Evolutionary conservation across 495 filamentous ascomycete genomes (phyloP).

Genomic region (Penicillium malachiteum): DNA sequence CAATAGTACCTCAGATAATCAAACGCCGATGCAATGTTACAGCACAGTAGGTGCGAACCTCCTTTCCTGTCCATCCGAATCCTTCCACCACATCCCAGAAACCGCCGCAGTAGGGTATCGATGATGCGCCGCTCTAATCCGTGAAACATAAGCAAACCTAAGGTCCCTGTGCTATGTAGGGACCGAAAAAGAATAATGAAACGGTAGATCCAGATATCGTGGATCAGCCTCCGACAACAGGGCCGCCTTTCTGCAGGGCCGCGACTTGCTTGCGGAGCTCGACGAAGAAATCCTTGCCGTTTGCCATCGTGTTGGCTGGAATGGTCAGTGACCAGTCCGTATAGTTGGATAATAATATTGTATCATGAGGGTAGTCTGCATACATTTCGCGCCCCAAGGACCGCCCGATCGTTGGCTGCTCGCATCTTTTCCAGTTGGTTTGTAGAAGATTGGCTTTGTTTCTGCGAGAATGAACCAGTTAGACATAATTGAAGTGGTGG

Average conservation of each 20-base stretch:
- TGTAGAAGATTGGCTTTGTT: constrained; percentile 39
- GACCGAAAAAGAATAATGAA: constrained; percentile 14
- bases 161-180: constrained; percentile 23
- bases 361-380: constrained; percentile 7
- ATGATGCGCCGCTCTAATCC: constrained; percentile 32
- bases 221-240: constrained; percentile 44
- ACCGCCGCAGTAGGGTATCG: constrained; percentile 32
- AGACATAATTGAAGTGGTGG: neutral
- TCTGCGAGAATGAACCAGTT: constrained; percentile 23
- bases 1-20: constrained; percentile 11
- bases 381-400: constrained; percentile 54
- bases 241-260: constrained; percentile 38
- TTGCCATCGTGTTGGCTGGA: constrained; percentile 53
- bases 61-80: constrained; percentile 13
- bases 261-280: constrained; percentile 54
- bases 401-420: constrained; percentile 38
- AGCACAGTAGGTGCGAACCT: constrained; percentile 7
- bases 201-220: neutral
- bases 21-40: constrained; percentile 31
- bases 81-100: constrained; percentile 24
- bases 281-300: constrained; percentile 54
- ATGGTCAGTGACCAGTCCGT: constrained; percentile 12
- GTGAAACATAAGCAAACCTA: constrained; percentile 23
- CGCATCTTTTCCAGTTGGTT: constrained; percentile 38
- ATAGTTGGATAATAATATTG: neutral